Percentiles rank a stretch among this genome's conserved stretches.
Conservation (phyloP, 164 flowering plant species). For the Magnolia changhungtana region DNA sequence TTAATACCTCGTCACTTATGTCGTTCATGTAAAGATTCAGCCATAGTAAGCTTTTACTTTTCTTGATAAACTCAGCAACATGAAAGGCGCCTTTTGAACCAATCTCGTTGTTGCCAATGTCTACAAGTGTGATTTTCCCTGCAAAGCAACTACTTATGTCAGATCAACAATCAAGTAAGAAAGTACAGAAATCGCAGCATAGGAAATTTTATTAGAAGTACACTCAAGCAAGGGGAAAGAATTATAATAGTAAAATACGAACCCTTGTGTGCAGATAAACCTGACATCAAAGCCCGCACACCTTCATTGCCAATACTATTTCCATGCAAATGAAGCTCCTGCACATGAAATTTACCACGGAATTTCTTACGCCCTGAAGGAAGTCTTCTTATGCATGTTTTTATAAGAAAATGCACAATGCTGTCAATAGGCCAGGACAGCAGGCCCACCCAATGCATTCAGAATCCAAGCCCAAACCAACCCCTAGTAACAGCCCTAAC, state of each 20-base stretch:
- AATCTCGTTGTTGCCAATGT: conserved; percentile 82
- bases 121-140: conserved; percentile 69
- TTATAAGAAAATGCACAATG: neutral
- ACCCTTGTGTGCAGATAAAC: conserved; percentile 79
- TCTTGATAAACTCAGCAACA: conserved; percentile 83
- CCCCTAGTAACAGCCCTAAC: too few species aligned
- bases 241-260: neutral
- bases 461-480: too few species aligned
- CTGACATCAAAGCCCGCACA: conserved; percentile 65
- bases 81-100: conserved; percentile 76
- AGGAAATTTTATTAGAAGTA: neutral
- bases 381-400: neutral
- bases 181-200: neutral
- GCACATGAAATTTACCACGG: conserved; percentile 11
- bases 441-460: too few species aligned
- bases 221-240: neutral
- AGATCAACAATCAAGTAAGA: conserved; percentile 1
- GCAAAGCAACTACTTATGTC: conserved; percentile 11
- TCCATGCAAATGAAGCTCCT: conserved; percentile 94
- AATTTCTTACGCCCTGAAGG: neutral
- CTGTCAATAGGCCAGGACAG: neutral
- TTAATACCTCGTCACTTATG: conserved; percentile 86
- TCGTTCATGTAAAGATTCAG: conserved; percentile 94
- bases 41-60: conserved; percentile 69
- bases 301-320: conserved; percentile 97